Evolutionary conservation across 495 filamentous ascomycete genomes (phyloP).

Genomic region (Annulohypoxylon moriforme): DNA sequence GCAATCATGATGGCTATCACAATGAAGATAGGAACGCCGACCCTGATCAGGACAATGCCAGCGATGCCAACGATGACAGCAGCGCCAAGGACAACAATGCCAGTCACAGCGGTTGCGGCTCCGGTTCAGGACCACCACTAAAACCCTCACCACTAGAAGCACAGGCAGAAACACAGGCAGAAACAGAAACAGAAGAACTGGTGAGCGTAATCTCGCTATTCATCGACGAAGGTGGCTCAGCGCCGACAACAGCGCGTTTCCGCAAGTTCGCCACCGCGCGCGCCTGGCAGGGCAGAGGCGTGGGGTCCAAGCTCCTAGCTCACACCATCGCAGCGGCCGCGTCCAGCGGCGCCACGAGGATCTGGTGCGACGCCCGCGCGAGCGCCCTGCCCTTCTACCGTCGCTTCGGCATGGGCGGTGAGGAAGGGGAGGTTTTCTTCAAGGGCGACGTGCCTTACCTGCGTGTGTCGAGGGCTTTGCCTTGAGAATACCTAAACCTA

Average conservation of each 20-base stretch:
- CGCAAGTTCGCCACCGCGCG: constrained; percentile 42
- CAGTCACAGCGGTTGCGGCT: constrained; percentile 2
- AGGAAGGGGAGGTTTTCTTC: constrained; percentile 34
- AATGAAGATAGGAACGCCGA: not conserved
- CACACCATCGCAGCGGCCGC: constrained; percentile 37
- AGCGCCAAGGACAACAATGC: not conserved
- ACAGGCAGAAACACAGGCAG: too few species aligned
- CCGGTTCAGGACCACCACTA: too few species aligned
- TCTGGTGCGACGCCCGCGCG: constrained; percentile 43
- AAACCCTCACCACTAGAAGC: too few species aligned
- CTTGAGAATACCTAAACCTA: constrained; percentile 11
- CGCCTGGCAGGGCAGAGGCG: constrained; percentile 41
- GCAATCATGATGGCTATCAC: not conserved
- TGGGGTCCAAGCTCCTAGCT: constrained; percentile 33
- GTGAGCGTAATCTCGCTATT: constrained; percentile 43
- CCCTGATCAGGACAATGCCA: not conserved
- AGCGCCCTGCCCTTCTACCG: constrained; percentile 41
- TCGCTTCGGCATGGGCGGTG: constrained; percentile 41
- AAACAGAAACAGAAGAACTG: constrained; percentile 22
- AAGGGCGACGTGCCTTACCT: constrained; percentile 42
- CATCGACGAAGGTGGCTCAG: constrained; percentile 24
- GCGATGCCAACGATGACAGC: not conserved
- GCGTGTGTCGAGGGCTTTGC: constrained; percentile 34
- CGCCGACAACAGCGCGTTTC: constrained; percentile 38
- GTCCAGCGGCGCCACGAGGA: constrained; percentile 36